Conservation (phyloP, 1,284 basidiomycete species). For the Leccinum subatratum region DNA sequence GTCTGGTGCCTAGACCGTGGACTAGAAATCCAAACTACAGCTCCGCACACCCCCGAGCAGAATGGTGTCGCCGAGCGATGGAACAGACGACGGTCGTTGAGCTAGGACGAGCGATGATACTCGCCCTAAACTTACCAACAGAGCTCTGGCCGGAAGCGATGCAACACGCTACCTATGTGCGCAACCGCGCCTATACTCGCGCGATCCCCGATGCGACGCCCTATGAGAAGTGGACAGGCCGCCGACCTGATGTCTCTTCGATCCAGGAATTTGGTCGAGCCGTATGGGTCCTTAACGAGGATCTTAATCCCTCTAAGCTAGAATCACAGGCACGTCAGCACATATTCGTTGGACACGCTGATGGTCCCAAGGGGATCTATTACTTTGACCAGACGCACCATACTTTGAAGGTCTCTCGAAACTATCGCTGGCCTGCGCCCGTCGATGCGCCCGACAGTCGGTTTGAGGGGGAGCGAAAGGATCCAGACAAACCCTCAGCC, state of each 20-base stretch:
- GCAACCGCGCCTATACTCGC: neutral
- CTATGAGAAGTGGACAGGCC: constrained; percentile 7
- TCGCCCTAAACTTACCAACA: neutral
- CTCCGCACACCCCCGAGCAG: constrained; percentile 9
- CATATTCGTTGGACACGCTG: neutral
- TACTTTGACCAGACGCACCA: neutral
- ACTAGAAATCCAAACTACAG: constrained; percentile 3
- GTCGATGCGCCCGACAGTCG: neutral
- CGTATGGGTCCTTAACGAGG: constrained; percentile 6
- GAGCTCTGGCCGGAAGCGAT: constrained; percentile 11
- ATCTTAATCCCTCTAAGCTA: neutral
- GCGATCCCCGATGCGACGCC: constrained; percentile 1
- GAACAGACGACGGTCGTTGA: constrained; percentile 15
- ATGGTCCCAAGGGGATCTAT: neutral
- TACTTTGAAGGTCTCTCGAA: fast-evolving
- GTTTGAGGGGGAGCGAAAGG: neutral
- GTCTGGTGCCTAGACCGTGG: neutral
- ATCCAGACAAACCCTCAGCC: neutral
- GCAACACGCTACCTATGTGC: neutral
- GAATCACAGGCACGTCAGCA: neutral
- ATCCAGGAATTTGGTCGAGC: constrained; percentile 7
- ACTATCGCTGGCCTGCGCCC: neutral
- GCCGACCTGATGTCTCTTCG: constrained; percentile 1
- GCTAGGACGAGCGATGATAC: constrained; percentile 1
- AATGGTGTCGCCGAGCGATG: constrained; percentile 9